Evolutionary conservation across 768 basidiomycete genomes (phyloP), one percentile per base, ranked within the genome.

Genomic region (Hypholoma sublateritium): DNA sequence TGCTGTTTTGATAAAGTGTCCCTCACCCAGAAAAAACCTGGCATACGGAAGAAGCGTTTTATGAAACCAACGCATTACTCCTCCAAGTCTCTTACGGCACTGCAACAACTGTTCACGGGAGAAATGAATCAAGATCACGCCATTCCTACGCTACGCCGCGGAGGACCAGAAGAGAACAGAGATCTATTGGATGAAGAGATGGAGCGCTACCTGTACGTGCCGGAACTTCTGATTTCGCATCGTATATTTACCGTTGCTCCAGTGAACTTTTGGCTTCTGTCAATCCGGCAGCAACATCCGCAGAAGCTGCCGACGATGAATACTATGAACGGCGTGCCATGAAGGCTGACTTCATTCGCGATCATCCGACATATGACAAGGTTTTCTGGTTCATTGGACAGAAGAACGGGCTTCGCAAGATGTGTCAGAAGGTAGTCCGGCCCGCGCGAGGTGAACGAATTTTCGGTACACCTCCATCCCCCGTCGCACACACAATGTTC

Each of bases 371-470:
- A 2, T 98, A 91, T 66, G 95, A 98, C 71, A 90, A 86, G 65
- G 84, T 91, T 0, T 88, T 98, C 59, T 97, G 92, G 90, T 58
- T 96, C 17, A 88, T 98, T 68, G 83, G 88, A 2, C 93, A 96
- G 72, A 81, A 84, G 60, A 92, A 89, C 60, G 71, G 73, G 14
- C 35, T 95, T 37, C 88, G 96, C 1, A 80, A 75, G 42, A 67
- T 86, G 56, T 96, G 91, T 67, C 96, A 98, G 71, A 84, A 81
- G 58, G 71, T 96, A 45, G 93, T 96, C 16, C 81, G 83, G 37
- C 92, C 96, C 0, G 83, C 92, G 0, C 82, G 85, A 53, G 93
- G 93, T 21, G 89, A 93, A 56, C 91, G 96, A 0, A 88, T 98
- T 57, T 90, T 88, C 65, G 96, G 96, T n/a, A 74, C 74, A 1